Evolutionary conservation across 345 rosid species (phyloP), one percentile per base, ranked within the genome.

Genomic region (Eucalyptus leucophloia): DNA sequence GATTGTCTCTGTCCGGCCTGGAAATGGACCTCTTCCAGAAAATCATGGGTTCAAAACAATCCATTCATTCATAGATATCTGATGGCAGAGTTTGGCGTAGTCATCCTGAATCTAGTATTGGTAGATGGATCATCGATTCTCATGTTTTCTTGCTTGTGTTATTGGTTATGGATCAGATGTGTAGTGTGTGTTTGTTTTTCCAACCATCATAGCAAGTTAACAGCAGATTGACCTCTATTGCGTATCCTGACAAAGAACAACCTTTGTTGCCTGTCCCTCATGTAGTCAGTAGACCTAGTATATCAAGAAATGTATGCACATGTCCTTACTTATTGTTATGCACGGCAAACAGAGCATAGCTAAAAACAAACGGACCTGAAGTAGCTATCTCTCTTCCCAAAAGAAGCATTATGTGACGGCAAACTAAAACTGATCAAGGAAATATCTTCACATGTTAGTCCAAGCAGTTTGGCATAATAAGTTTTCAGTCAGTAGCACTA

Each of bases 31-130:
- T 30, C 90, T 95, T 87, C 97, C 95, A 1, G 95, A 92, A 90
- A 95, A 93, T 91, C 96, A 95, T 7, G 96, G 94, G 86, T 96
- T 96, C 96, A 92, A 92, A 92, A 96, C 95, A 17, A 89, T 95
- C 88, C 92, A 89, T 87, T 94, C 98, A 4, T 95, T 95, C 90
- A 90, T 89, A 19, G 96, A 95, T 87, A 92, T 95, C 92, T 95
- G 92, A 94, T 81, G 83, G 93, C 87, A 40, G 69, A 12, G 50
- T 17, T 32, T 47, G 11, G 42, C 16, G 1, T n/a, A 77, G 83
- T 37, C 13, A 19, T 37, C 16, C 45, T 77, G 83, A 37, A 77
- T 77, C 83, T 77, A 23, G 83, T 37, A 23, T 6, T 37, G 45
- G 45, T 37, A 77, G 23, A 77, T 77, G 47, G 83, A 47, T 77